Evolutionary conservation across 2,329 filamentous ascomycete genomes (phyloP), one percentile per base, ranked within the genome.

Genomic region (Penicillium decumbens): DNA sequence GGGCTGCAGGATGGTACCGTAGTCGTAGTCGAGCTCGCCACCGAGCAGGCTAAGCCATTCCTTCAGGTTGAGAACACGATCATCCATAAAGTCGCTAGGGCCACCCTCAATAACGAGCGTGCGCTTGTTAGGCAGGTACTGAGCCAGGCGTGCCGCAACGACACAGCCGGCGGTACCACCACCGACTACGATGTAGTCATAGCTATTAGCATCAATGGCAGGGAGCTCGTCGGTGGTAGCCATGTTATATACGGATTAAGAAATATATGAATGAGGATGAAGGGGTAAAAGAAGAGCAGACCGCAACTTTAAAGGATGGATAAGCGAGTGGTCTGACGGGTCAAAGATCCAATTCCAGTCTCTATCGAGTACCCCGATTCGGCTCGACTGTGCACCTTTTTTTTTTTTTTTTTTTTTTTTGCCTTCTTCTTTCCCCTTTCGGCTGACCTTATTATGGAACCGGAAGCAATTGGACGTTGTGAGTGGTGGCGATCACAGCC

Each of bases 11-110:
- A 84, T 89, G 29, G 89, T 95, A 64, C 82, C 82, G 72, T 95
- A 95, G 72, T 95, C 89, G 72, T 92, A 95, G 74, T 95, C 90
- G 53, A 95, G 80, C 65, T 95, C 84, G 65, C 89, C 88, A 56
- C 90, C 90, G 25, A 95, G 82, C 43, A 95, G 77, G 57, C 80
- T 83, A 56, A 95, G 77, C 90, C 90, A 95, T 72, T 95, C 84
- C 65, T 89, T 89, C 60, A 95, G 80, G 62, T 92, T 84, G 43
- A 95, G 80, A 40, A 95, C 90, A 49, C 88, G 83, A 70, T 93
- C 86, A 70, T 95, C 87, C 77, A 87, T 87, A 72, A 85, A 93
- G 71, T 95, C 90, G 67, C 87, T 92, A 47, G 90, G 90, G 40
- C 90, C 90, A 57, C 85, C 90, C 76, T 95, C 90, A 69, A 95